These are phyloP conservation scores for Debaryomyces singareniensis DNA, from an alignment of 1,139 yeast species.

Conservation along the genomic window DNA sequence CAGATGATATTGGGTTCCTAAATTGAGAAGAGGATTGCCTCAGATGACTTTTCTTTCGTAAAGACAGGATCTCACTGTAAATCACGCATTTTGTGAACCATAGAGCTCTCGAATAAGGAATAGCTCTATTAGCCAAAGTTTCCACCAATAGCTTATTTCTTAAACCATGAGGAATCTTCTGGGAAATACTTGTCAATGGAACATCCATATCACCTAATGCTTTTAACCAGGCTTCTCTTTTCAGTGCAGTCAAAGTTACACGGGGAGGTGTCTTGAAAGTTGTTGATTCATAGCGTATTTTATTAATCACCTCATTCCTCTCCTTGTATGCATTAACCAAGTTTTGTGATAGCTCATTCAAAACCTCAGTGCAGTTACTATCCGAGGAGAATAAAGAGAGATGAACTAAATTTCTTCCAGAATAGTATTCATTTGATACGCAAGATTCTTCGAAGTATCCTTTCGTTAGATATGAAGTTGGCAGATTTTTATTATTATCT, in stretches of 20 bases:
- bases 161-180: constrained; percentile 89
- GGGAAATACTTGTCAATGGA: constrained; percentile 61
- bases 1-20: constrained; percentile 9
- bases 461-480: constrained; percentile 30
- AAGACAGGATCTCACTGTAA: constrained; percentile 68
- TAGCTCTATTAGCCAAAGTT: constrained; percentile 54
- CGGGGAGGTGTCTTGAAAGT: constrained; percentile 76
- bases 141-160: constrained; percentile 69
- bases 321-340: constrained; percentile 60
- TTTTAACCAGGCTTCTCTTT: constrained; percentile 76
- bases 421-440: constrained; percentile 46
- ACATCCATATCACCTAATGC: constrained; percentile 66
- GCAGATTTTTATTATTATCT: constrained; percentile 23
- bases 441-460: constrained; percentile 52
- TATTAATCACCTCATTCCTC: constrained; percentile 58
- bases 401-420: constrained; percentile 47
- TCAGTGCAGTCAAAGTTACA: constrained; percentile 82
- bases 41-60: constrained; percentile 44
- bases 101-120: constrained; percentile 73
- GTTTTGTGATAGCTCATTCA: constrained; percentile 39
- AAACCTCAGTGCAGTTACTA: constrained; percentile 30
- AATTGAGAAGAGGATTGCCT: constrained; percentile 8
- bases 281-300: constrained; percentile 45
- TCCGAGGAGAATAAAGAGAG: constrained; percentile 36
- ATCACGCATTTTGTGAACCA: constrained; percentile 90